phyloP scores from a whole-genome alignment of 2,329 filamentous ascomycete genomes.

The Epichloe elymi region DNA sequence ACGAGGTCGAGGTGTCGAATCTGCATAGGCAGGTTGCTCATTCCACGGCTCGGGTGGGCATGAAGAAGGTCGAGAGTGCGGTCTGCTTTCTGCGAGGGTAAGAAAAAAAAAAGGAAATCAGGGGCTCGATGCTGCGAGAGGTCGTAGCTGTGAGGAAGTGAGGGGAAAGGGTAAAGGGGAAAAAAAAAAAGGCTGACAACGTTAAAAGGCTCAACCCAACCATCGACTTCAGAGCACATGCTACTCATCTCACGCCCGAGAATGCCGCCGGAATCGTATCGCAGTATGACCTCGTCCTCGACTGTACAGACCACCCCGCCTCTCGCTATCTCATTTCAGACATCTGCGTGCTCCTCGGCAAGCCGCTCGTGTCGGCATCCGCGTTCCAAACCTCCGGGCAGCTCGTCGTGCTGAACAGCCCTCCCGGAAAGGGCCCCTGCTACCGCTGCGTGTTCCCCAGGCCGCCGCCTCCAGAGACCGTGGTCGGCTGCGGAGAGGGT shows the following conservation, averaged over 20 bases:
- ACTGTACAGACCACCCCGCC: constrained; percentile 89
- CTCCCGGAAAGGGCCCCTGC: constrained; percentile 65
- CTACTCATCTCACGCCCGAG: constrained; percentile 50
- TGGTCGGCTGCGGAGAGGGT: constrained; percentile 81
- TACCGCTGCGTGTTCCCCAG: constrained; percentile 88
- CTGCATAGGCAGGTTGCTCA: constrained; percentile 87
- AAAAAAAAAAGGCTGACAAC: constrained; percentile 3
- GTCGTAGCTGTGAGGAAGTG: no score
- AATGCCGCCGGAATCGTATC: constrained; percentile 55
- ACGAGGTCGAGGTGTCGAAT: constrained; percentile 79
- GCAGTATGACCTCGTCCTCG: constrained; percentile 71
- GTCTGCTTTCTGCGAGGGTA: constrained; percentile 44
- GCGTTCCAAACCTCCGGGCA: constrained; percentile 84
- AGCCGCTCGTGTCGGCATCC: constrained; percentile 77
- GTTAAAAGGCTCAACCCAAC: constrained; percentile 55
- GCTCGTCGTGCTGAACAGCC: constrained; percentile 76
- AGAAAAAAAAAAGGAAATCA: constrained; percentile 5
- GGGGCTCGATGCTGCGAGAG: no score
- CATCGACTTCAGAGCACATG: constrained; percentile 49
- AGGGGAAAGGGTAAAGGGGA: not conserved
- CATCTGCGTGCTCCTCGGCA: constrained; percentile 64
- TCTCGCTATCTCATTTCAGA: constrained; percentile 90
- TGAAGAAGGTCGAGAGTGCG: constrained; percentile 70
- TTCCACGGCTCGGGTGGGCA: constrained; percentile 53
- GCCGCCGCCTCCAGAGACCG: constrained; percentile 70